Percentiles rank a stretch among this genome's conserved stretches.
phyloP scores from a whole-genome alignment of 2,329 filamentous ascomycete genomes.

The Fulvia fulva region DNA sequence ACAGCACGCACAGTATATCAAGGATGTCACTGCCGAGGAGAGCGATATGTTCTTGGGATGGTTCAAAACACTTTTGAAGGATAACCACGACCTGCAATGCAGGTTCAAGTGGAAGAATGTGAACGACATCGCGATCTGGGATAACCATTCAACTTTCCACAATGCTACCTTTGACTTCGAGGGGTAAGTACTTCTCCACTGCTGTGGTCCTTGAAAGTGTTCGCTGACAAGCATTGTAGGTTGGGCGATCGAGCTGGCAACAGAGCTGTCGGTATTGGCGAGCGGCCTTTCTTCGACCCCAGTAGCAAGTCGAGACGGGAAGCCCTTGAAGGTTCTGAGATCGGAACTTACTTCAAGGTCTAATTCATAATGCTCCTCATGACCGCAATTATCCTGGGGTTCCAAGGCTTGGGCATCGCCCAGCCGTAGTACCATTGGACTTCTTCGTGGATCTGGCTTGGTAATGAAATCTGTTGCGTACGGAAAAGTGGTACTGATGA shows the following conservation, averaged over 20 bases:
- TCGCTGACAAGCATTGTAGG: neutral
- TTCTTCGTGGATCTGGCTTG: no score
- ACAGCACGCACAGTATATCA: conserved; percentile 54
- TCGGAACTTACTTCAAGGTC: conserved; percentile 6
- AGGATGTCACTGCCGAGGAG: conserved; percentile 42
- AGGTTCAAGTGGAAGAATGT: conserved; percentile 47
- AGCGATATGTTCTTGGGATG: conserved; percentile 21
- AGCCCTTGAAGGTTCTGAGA: conserved; percentile 5
- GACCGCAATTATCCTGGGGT: neutral
- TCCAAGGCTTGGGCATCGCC: neutral
- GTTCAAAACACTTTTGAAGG: conserved; percentile 35
- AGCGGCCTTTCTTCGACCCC: conserved; percentile 53
- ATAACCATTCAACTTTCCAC: conserved; percentile 59
- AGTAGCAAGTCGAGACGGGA: conserved; percentile 43
- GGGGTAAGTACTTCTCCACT: conserved; percentile 22
- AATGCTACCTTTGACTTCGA: conserved; percentile 62
- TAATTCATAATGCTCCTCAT: neutral
- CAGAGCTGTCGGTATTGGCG: conserved; percentile 53
- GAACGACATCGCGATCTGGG: conserved; percentile 59
- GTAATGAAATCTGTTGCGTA: no score
- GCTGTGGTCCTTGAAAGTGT: neutral
- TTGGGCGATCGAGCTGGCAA: conserved; percentile 51
- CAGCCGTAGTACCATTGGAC: neutral
- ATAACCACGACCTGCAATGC: conserved; percentile 51
- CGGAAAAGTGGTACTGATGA: no score